Percentiles rank a stretch among this genome's conserved stretches.
Conservation (phyloP, 441 rosid species). For the Croton laevigatus region DNA sequence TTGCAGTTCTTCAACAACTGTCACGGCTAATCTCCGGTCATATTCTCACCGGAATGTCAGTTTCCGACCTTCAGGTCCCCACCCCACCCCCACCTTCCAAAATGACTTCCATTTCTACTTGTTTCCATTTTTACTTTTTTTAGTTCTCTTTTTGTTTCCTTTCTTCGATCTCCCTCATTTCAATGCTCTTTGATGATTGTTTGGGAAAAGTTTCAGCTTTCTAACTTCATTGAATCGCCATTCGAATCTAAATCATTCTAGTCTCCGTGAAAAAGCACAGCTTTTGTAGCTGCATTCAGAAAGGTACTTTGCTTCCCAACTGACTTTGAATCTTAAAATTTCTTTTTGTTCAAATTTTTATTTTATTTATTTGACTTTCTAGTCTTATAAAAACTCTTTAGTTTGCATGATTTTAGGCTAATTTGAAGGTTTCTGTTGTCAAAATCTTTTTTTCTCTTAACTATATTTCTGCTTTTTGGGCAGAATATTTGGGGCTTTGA, state of each 20-base stretch:
- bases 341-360: background rate
- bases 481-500: background rate
- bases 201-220: background rate
- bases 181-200: background rate
- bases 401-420: background rate
- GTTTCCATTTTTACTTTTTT: background rate
- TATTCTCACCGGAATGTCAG: constrained; percentile 36
- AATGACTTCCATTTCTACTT: constrained; percentile 3
- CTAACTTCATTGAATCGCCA: background rate
- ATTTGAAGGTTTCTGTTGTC: background rate
- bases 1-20: constrained; percentile 18
- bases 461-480: background rate
- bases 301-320: constrained; percentile 3
- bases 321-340: background rate
- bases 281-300: background rate
- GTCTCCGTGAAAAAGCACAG: background rate
- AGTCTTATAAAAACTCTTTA: background rate
- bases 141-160: constrained; percentile 22
- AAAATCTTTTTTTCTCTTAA: background rate
- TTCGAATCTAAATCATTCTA: background rate
- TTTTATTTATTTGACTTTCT: background rate
- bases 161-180: constrained; percentile 9
- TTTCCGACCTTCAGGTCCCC: constrained; percentile 32
- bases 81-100: constrained; percentile 6
- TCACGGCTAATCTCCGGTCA: constrained; percentile 25